Evolutionary conservation across 139 green algal species (phyloP), one percentile per base, ranked within the genome.

Genomic region (Volvox africanus): DNA sequence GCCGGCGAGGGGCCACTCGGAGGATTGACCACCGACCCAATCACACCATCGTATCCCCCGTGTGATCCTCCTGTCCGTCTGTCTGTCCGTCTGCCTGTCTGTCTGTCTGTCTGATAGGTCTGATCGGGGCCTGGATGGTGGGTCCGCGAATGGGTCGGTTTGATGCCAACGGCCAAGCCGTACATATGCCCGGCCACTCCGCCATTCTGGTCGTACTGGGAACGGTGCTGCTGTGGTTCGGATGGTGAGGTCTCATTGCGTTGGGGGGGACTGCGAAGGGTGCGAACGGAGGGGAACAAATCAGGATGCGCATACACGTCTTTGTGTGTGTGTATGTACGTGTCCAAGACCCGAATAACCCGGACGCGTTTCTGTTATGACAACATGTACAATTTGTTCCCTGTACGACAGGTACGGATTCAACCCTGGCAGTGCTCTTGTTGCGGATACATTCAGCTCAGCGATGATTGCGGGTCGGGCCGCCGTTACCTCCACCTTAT

Each of bases 121-220:
- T 95, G 30, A 93, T 92, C 79, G 90, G 95, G 33, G 97, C 97
- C 82, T 95, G 93, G 35, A 84, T 99, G 80, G 95, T 98, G 44
- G 98, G 98, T 14, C 98, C 98, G 26, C 96, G 98, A 86, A 95
- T 98, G 20, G 98, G 98, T 17, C 96, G 98, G 44, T 99, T 99
- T 81, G 95, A 97, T 88, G 93, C 95, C 62, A 94, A 98, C 82
- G 98, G 98, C 62, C 85, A 93, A 67, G 93, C 94, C 12, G 93
- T 96, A 30, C 91, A 94, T 89, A 96, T 96, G 94, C 93, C 93
- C 11, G 93, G 93, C 69, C 95, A 98, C 83, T 94, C 94, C 5
- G 92, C 93, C 33, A 94, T 92, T 35, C 88, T 96, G 3, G 92
- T 95, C 19, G 93, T 95, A 87, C 93, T 96, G 26, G 94, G 95